Conservation (phyloP, 768 basidiomycete genomes). For the Lanmaoa pseudosensibilis region DNA sequence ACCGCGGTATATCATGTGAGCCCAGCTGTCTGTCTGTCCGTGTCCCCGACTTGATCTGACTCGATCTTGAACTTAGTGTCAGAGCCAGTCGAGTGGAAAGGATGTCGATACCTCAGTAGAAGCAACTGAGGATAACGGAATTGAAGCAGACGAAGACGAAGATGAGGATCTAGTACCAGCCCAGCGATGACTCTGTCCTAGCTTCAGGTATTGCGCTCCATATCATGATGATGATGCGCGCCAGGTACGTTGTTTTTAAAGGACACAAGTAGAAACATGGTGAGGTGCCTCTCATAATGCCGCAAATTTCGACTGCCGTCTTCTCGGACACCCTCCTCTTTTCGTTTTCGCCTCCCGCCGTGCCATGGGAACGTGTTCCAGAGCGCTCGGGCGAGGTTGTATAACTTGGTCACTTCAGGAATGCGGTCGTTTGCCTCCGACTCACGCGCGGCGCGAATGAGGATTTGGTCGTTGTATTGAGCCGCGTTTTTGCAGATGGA, state of each 20-base stretch:
- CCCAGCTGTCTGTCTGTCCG: conserved; percentile 1
- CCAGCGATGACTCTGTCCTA: conserved; percentile 20
- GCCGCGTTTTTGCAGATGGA: conserved; percentile 65
- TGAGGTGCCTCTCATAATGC: too few relatives aligned
- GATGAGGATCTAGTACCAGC: conserved; percentile 28
- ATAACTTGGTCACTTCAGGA: conserved; percentile 90
- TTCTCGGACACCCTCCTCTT: conserved; percentile 68
- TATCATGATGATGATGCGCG: neutral
- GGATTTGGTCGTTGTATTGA: conserved; percentile 79
- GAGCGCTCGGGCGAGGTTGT: conserved; percentile 88
- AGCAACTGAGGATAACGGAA: conserved; percentile 32
- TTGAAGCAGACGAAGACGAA: conserved; percentile 21
- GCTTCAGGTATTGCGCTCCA: conserved; percentile 1
- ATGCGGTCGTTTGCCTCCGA: conserved; percentile 83
- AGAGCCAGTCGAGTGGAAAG: conserved; percentile 24
- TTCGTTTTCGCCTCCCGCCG: conserved; percentile 48
- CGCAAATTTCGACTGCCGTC: conserved; percentile 76
- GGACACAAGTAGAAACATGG: neutral
- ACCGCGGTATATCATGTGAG: conserved; percentile 80
- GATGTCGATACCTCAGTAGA: conserved; percentile 27
- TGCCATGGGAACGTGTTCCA: conserved; percentile 76
- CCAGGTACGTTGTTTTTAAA: conserved; percentile 20
- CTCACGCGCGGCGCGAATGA: conserved; percentile 77
- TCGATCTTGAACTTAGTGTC: conserved; percentile 29
- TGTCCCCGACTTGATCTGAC: neutral